A percentile compares a stretch with the other conserved stretches of the same genome.
These are phyloP conservation scores for Brassica juncea DNA, from an alignment of 345 rosid genomes.

Conservation along the genomic window DNA sequence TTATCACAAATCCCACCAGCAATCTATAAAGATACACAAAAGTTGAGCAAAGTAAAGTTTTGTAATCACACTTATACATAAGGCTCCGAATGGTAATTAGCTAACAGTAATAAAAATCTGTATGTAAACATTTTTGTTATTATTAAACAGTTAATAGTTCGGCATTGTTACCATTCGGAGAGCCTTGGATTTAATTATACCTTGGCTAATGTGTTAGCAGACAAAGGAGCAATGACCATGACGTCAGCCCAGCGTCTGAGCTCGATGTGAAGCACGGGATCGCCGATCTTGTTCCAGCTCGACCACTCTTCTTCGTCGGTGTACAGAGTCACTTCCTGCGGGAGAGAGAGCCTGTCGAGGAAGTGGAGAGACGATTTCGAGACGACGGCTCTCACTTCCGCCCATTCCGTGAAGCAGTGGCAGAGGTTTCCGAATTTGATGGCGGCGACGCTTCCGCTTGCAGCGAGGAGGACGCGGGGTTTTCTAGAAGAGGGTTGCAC, in stretches of 20 bases:
- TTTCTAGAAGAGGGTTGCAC: slow-evolving; percentile 44
- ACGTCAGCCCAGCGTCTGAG: slow-evolving; percentile 95
- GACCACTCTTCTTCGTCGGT: slow-evolving; percentile 95
- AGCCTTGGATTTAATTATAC: slow-evolving; percentile 29
- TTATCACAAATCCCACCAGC: slow-evolving; percentile 95
- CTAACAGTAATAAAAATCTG: too few relatives aligned
- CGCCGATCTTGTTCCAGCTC: slow-evolving; percentile 87
- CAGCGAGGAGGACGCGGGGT: slow-evolving; percentile 74
- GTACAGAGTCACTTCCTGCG: slow-evolving; percentile 65
- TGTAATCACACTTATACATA: too few relatives aligned
- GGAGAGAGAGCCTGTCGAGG: slow-evolving; percentile 67
- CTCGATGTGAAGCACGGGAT: slow-evolving; percentile 86
- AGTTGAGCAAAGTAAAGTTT: neutral
- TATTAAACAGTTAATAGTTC: too few relatives aligned
- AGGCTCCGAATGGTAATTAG: too few relatives aligned
- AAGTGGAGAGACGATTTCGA: slow-evolving; percentile 78
- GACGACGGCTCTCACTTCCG: slow-evolving; percentile 83
- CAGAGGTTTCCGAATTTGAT: slow-evolving; percentile 85
- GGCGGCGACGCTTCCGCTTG: slow-evolving; percentile 93
- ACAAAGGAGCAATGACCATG: slow-evolving; percentile 85
- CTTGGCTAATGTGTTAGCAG: slow-evolving; percentile 95
- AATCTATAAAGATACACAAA: slow-evolving; percentile 50
- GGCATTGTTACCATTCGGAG: too few relatives aligned
- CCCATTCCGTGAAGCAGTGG: slow-evolving; percentile 85
- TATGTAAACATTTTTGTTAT: too few relatives aligned